A percentile compares a stretch with the other conserved stretches of the same genome.
phyloP scores from a whole-genome alignment of 2,329 filamentous ascomycete species.

The Raffaelea albimanens region DNA sequence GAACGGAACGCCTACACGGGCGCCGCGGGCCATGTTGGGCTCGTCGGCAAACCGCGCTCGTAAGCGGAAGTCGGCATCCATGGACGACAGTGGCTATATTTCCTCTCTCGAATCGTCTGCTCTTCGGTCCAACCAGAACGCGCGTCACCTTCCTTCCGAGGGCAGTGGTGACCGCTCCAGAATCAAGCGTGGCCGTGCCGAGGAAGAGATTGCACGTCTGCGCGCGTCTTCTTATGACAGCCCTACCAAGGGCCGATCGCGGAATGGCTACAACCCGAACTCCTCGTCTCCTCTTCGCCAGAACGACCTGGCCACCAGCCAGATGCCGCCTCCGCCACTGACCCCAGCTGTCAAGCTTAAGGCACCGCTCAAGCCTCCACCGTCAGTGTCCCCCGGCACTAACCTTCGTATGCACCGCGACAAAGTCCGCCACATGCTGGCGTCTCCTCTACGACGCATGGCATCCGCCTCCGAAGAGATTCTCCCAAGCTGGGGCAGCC shows the following conservation, averaged over 20 bases:
- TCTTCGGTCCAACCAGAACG: conserved; percentile 58
- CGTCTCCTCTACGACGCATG: conserved; percentile 56
- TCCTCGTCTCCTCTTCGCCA: conserved; percentile 62
- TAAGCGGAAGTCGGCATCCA: conserved; percentile 67
- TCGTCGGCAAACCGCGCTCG: conserved; percentile 54
- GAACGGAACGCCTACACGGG: conserved; percentile 68
- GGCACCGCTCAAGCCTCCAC: conserved; percentile 45
- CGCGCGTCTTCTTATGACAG: conserved; percentile 90
- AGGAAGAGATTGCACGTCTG: conserved; percentile 90
- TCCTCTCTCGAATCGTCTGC: conserved; percentile 91
- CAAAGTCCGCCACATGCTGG: conserved; percentile 70
- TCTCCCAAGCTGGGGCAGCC: conserved; percentile 47
- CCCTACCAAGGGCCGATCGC: conserved; percentile 60
- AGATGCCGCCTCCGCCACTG: conserved; percentile 59
- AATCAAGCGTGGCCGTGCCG: conserved; percentile 81
- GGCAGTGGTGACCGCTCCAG: conserved; percentile 56
- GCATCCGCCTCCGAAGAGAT: conserved; percentile 18
- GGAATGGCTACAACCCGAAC: conserved; percentile 38
- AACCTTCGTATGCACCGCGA: conserved; percentile 84
- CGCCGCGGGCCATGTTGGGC: conserved; percentile 39
- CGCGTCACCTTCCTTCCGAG: conserved; percentile 64
- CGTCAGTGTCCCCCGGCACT: conserved; percentile 86
- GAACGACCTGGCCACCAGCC: conserved; percentile 34
- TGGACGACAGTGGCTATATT: conserved; percentile 93
- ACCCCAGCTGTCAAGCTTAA: conserved; percentile 81